Base-by-base conservation (phyloP, 371 early-diverging fungal species). In the Entomophthora muscae region DNA sequence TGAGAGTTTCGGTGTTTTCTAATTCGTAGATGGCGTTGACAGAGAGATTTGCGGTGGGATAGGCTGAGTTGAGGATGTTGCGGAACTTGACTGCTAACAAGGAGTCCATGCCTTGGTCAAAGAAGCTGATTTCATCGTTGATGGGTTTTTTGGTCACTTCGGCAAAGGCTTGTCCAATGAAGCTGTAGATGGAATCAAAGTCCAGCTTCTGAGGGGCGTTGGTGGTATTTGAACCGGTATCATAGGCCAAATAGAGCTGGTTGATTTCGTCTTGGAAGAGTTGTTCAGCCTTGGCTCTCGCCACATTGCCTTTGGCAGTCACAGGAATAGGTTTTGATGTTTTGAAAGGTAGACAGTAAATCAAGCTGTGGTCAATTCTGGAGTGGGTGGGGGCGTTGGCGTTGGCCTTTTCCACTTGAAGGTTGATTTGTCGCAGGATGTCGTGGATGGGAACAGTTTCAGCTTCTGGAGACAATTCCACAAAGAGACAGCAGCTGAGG, bases 21-120 rank as follows among this genome's bases (percentile, higher is more conserved):
- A 23, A 10, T 3, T 31, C 51, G 22, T 61, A 61, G 17, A 61
- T 33, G 27, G 31, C 7, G 26, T 30, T 30, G 42, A 61, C 17
- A 10, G 13, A 29, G 13, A 61, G n/a, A 12, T 61, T 61, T 7
- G 22, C 2, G 33, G 5, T 27, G n/a, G 58, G 24, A 10, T 26
- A 57, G 13, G 31, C 42, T 2, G 32, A 3, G 5, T 33, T 10
- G 10, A 61, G n/a, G 2, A 42, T 12, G 33, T 61, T 61, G 10
- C 61, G 31, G 33, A 61, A 42, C 33, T 61, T 61, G 61, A 61
- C 61, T 2, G 61, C 32, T 3, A 42, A 24, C 13, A 32, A 24
- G 24, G 61, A 61, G 22, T 61, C 33, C 27, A 61, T 32, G 51
- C 61, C 61, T 2, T 32, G 10, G 27, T n/a, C 13, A 27, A 61